Conservation (phyloP, 2,329 filamentous ascomycete species). For the Colletotrichum scovillei region DNA sequence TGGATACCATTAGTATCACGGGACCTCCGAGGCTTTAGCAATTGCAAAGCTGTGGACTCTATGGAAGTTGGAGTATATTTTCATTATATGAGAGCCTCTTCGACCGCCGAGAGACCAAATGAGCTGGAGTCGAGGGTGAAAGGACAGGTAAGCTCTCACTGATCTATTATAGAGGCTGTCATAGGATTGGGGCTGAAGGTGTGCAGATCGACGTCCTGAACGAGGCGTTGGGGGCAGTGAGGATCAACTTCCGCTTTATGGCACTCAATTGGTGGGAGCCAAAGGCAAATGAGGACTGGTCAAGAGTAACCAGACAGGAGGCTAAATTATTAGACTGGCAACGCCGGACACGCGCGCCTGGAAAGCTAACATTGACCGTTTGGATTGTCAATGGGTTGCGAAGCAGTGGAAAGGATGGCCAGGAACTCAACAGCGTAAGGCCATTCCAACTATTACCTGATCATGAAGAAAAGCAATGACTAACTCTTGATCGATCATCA, state of each 20-base stretch:
- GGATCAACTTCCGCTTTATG: conserved; percentile 31
- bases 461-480: accelerated
- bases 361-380: conserved; percentile 22
- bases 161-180: neutral
- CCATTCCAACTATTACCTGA: neutral
- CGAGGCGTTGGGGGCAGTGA: conserved; percentile 17
- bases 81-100: conserved; percentile 28
- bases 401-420: neutral
- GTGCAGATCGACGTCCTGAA: conserved; percentile 17
- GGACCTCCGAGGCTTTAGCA: conserved; percentile 12
- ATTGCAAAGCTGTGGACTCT: conserved; percentile 17
- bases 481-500: neutral
- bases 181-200: neutral
- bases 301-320: conserved; percentile 1
- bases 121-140: conserved; percentile 22
- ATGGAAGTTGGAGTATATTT: conserved; percentile 28
- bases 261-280: conserved; percentile 32
- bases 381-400: conserved; percentile 22
- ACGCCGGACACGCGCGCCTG: conserved; percentile 3
- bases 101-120: conserved; percentile 3
- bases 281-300: conserved; percentile 23
- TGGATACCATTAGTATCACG: conserved; percentile 18
- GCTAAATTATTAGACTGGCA: conserved; percentile 27
- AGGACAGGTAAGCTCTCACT: conserved; percentile 5
- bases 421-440: conserved; percentile 27